Evolutionary conservation across 148 eudicot genomes (phyloP), one percentile per base, ranked within the genome.

Genomic region (Camellia granthamiana): DNA sequence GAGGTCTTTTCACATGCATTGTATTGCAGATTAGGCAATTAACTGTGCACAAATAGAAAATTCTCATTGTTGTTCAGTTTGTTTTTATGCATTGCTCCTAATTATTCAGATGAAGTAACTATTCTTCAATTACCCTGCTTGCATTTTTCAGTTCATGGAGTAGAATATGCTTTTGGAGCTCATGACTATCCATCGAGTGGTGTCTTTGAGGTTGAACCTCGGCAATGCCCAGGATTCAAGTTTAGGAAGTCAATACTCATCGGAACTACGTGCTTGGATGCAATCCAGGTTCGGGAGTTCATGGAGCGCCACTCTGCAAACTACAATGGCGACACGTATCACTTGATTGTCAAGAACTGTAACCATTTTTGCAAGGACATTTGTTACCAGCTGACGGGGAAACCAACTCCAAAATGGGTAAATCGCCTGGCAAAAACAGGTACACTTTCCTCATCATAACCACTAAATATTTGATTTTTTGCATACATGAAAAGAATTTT

Each of bases 131-230:
- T 13, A 69, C 5, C 38, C 41, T 15, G 13, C 5, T 41, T 16
- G 12, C 52, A 3, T 46, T 72, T 88, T 62, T 72, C 86, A 94
- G 98, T 94, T 84, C 98, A 94, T 84, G 96, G 96, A 19, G 90
- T 94, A 62, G 98, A 94, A 79, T 94, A 94, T 75, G 98, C 98
- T 58, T 94, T 90, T 84, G 98, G 98, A 70, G 98, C 98, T 78
- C 98, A 94, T 81, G 98, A 94, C 75, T 88, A 83, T 81, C 88
- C 98, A 54, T 87, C 90, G 3, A 94, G 94, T 78, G 98, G 98
- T 18, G 91, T 94, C 7, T 92, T 94, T 79, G 98, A 94, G 85
- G 98, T 92, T 69, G 98, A 92, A 56, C 98, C 98, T 47, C 89
- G 90, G 42, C 92, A 94, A 75, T 94, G 98, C 88, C 96, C 95